Base-by-base conservation (phyloP, 1,284 basidiomycete genomes). In the Kalmanozyma brasiliensis region DNA sequence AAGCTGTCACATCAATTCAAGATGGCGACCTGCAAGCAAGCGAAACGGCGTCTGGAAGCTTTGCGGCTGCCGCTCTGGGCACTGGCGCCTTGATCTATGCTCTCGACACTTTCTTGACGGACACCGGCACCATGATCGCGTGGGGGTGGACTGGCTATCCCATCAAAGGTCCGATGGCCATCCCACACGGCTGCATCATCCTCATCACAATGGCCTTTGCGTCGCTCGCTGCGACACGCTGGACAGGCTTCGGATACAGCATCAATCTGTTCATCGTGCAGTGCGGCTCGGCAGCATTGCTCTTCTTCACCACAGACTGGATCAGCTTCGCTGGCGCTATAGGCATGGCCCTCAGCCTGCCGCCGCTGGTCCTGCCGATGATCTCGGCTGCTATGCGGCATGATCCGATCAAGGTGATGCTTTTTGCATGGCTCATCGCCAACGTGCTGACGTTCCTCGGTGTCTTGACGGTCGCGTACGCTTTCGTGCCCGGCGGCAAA, bases 81-180 rank as follows among this genome's bases (percentile, higher is more conserved):
- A 8, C 74, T 10, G 77, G 75, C 22, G 67, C 73, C 11, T 49
- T 79, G 30, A 66, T 79, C 3, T 65, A 58, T 33, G 53, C 62
- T 2, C 8, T 94, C 0, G 91, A 95, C 77, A 90, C 88, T 32
- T 86, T 93, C 55, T 84, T 92, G 37, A 88, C 89, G 7, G 93
- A 97, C 72, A 85, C 89, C 1, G 90, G 90, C 60, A 94, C 92
- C 0, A 86, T 94, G 52, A 87, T 95, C 62, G 89, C 91, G 2
- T 95, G 92, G 91, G 89, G 90, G 0, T 96, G 93, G 92, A 90
- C 90, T 0, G 94, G 94, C 2, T 95, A 90, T 73, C 91, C 94
- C 0, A 77, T 87, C 59, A 86, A 84, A 19, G 78, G 78, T 13
- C 77, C 76, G 8, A 74, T 89, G 9, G 89, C 92, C 2, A 88